A percentile compares a stretch with the other conserved stretches of the same genome.
These are phyloP conservation scores for Trametes meyenii DNA, from an alignment of 768 basidiomycete species.

Conservation along the genomic window DNA sequence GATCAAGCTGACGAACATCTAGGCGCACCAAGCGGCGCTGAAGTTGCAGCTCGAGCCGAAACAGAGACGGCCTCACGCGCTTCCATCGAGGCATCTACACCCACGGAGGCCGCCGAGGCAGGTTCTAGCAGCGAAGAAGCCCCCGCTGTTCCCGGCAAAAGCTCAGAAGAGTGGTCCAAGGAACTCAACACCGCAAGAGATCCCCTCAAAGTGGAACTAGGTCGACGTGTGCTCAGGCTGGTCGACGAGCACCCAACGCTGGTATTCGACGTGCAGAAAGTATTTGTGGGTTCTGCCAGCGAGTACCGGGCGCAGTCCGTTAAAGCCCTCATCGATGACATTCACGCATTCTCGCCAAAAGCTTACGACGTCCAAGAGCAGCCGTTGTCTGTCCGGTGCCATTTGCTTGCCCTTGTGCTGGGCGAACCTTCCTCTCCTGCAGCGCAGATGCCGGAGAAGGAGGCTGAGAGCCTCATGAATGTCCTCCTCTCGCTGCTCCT, in stretches of 20 bases:
- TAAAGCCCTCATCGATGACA: constrained; percentile 73
- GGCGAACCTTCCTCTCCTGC: constrained; percentile 71
- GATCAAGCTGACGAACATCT: constrained; percentile 26
- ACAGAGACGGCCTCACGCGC: not conserved
- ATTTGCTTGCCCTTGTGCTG: constrained; percentile 82
- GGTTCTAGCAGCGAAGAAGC: constrained; percentile 17
- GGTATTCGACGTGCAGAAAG: constrained; percentile 84
- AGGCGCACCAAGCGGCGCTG: not conserved
- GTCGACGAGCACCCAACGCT: constrained; percentile 88
- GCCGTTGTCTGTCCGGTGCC: constrained; percentile 78
- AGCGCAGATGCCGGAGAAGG: constrained; percentile 43
- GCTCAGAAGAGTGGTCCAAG: constrained; percentile 62
- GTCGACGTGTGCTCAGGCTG: constrained; percentile 70
- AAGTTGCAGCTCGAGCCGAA: constrained; percentile 24
- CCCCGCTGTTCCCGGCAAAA: constrained; percentile 43
- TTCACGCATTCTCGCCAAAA: constrained; percentile 65
- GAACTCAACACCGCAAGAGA: constrained; percentile 70
- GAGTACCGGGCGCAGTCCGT: constrained; percentile 67
- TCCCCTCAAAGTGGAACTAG: constrained; percentile 63
- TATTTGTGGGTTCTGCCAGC: constrained; percentile 69
- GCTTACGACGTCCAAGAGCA: constrained; percentile 75
- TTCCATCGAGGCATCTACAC: constrained; percentile 2
- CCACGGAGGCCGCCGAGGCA: not conserved
- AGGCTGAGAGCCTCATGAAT: constrained; percentile 65
- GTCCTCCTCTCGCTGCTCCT: constrained; percentile 66